These are phyloP conservation scores for Coffea humblotiana DNA, from an alignment of 305 asterid genomes.

Conservation along the genomic window DNA sequence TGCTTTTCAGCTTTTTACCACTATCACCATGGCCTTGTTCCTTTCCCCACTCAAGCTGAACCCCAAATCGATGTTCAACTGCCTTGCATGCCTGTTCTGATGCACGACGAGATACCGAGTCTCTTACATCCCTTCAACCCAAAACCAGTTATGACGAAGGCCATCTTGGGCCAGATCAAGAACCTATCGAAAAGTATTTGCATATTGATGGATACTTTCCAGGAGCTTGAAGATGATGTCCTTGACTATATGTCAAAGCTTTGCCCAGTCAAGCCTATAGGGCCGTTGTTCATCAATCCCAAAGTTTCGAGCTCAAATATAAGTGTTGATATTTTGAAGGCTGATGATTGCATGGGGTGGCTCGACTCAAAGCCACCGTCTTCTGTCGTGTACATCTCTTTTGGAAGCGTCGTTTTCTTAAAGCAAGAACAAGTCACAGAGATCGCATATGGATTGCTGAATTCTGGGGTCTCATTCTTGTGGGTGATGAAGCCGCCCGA, in stretches of 20 bases:
- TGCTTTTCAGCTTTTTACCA: constrained; percentile 65
- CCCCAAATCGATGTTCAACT: constrained; percentile 52
- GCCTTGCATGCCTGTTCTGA: constrained; percentile 60
- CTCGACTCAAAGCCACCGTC: constrained; percentile 47
- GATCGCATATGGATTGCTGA: constrained; percentile 56
- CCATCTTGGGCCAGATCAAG: constrained; percentile 50
- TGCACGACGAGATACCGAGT: constrained; percentile 65
- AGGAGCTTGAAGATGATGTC: constrained; percentile 51
- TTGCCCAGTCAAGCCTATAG: constrained; percentile 55
- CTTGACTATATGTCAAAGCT: constrained; percentile 42
- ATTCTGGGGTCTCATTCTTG: constrained; percentile 47
- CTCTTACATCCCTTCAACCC: constrained; percentile 53
- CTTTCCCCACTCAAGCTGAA: constrained; percentile 48
- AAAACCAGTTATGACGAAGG: constrained; percentile 26
- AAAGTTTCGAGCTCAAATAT: constrained; percentile 10
- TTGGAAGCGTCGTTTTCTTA: constrained; percentile 61
- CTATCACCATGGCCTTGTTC: constrained; percentile 26
- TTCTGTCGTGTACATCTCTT: constrained; percentile 72
- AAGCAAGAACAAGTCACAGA: constrained; percentile 65
- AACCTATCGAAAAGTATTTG: constrained; percentile 50
- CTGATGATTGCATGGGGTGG: constrained; percentile 56
- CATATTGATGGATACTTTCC: constrained; percentile 63
- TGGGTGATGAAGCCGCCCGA: constrained; percentile 66
- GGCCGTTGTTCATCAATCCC: constrained; percentile 56
- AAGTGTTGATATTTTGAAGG: constrained; percentile 44